phyloP scores from a whole-genome alignment of 2,329 filamentous ascomycete species.

The Trichoderma afroharzianum region DNA sequence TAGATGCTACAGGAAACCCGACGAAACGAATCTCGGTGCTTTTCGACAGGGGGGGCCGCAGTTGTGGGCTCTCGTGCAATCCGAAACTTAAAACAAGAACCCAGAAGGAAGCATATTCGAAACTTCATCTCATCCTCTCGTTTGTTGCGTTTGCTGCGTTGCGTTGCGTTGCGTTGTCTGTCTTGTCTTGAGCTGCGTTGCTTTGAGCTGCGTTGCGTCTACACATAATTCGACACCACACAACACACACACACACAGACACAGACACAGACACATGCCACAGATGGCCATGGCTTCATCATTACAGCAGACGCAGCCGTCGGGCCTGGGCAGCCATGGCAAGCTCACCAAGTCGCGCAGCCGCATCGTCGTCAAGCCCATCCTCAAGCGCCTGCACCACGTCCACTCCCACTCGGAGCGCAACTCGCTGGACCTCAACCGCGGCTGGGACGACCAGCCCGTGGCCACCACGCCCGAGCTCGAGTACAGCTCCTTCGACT shows the following conservation, averaged over 20 bases:
- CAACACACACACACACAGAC: background rate
- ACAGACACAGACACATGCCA: background rate
- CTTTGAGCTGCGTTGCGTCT: background rate
- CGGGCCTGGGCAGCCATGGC: conserved; percentile 19
- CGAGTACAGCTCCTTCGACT: conserved; percentile 30
- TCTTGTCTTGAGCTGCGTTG: background rate
- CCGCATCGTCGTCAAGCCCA: conserved; percentile 55
- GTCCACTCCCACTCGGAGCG: conserved; percentile 48
- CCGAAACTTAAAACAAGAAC: conserved; percentile 16
- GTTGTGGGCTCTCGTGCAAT: background rate
- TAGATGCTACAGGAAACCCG: background rate
- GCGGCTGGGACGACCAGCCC: conserved; percentile 54
- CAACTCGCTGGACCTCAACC: conserved; percentile 60
- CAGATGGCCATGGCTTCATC: conserved; percentile 25
- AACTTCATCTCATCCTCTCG: background rate
- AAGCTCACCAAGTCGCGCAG: conserved; percentile 44
- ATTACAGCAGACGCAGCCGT: conserved; percentile 25
- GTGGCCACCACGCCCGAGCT: conserved; percentile 19
- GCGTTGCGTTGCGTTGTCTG: background rate
- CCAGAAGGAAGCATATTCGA: conserved; percentile 13
- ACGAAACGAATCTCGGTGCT: conserved; percentile 11
- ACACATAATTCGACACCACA: background rate
- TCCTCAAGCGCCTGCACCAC: conserved; percentile 53
- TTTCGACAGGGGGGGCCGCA: background rate
- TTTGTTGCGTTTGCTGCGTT: background rate